Evolutionary conservation across 768 basidiomycete species (phyloP), one percentile per base, ranked within the genome.

Genomic region (Rubroboletus satanas): DNA sequence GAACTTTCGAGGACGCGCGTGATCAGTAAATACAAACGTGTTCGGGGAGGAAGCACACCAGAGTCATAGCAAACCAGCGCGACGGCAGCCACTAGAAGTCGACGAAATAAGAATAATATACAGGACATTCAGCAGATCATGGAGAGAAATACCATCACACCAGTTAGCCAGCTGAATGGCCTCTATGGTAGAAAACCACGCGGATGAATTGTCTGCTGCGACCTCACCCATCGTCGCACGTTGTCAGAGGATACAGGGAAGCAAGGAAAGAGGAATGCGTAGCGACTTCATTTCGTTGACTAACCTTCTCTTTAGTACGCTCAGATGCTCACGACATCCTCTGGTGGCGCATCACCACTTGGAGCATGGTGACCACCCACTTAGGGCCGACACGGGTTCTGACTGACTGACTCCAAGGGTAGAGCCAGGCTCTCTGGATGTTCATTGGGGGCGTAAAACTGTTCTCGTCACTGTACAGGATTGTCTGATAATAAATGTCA

Each of bases 1-100:
- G 52, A 10, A 51, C 60, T 65, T 17, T 46, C 29, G n/a, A 38
- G 31, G 14, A 41, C 7, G 9, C 0, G 5, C 23, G 12, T 39
- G 48, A 46, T 45, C 49, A 54, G 17, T 9, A 31, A 9, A 29
- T 28, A 18, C 2, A 10, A 33, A 12, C 9, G 8, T 31, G 36
- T 9, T 31, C 17, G 10, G 12, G 31, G 6, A 15, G 17, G 5
- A n/a, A 12, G 49, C 53, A 29, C 51, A 52, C 57, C 21, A 32
- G 50, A 36, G 38, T 65, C 57, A 3, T 62, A 65, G n/a, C 56
- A 59, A 47, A 65, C 51, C 26, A 62, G 28, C 9, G 49, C 60
- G 17, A 49, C 57, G 7, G 57, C 63, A 26, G 60, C 63, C 26
- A 23, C 63, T 62, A 18, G 17, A n/a, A 18, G 17, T 36, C 7